Evolutionary conservation across 108 stramenopile species (phyloP).

Genomic region (Stephanodiscus triporus): DNA sequence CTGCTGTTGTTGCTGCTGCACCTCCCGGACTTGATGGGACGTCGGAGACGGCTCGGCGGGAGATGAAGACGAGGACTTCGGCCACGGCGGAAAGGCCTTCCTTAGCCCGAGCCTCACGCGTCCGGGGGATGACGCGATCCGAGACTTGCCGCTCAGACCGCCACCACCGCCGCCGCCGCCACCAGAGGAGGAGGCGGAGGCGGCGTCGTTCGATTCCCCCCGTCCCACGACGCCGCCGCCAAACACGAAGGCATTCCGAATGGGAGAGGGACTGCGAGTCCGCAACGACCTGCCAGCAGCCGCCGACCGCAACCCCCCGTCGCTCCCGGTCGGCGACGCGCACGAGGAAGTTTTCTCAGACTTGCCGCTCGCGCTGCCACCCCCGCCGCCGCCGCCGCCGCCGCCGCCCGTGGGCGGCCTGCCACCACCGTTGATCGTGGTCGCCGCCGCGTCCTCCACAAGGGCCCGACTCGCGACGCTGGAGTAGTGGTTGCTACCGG

Average conservation of each 20-base stretch:
- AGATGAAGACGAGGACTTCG: neutral
- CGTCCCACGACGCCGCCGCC: neutral
- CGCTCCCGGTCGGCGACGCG: slow-evolving; percentile 2
- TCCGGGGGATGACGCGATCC: neutral
- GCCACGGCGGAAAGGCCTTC: neutral
- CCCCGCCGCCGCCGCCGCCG: neutral
- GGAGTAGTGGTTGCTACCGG: slow-evolving; percentile 33
- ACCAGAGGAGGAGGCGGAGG: neutral
- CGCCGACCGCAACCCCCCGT: neutral
- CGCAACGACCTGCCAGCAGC: neutral
- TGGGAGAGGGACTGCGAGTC: slow-evolving; percentile 23
- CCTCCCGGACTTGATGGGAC: too few species aligned
- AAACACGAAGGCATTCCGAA: too few species aligned
- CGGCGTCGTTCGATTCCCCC: neutral
- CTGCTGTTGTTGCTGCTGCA: slow-evolving; percentile 11
- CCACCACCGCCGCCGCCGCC: neutral
- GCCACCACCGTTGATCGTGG: neutral
- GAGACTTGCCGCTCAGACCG: neutral
- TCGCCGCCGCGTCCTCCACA: slow-evolving; percentile 13
- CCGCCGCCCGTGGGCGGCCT: neutral
- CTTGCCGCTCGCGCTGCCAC: neutral
- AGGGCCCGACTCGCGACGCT: slow-evolving; percentile 28
- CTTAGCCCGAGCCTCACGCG: neutral
- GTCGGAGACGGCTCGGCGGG: neutral
- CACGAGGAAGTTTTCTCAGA: neutral